Base-by-base conservation (phyloP, 495 filamentous ascomycete genomes). In the Penicillium coffeae region DNA sequence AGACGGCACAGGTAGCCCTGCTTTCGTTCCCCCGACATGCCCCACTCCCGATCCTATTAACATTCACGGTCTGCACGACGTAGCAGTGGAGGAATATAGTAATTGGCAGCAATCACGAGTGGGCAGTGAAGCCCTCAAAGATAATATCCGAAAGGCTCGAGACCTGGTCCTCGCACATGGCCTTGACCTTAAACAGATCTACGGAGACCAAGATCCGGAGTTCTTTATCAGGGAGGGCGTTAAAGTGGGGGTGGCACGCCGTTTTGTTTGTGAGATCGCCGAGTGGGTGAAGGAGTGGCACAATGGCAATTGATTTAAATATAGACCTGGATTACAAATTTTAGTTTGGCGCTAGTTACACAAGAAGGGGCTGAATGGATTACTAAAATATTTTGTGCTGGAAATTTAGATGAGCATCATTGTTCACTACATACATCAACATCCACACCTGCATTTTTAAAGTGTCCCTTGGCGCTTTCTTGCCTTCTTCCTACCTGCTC, bases 381-480 rank as follows among this genome's bases (percentile, higher is more conserved):
- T n/a, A n/a, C n/a, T n/a, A n/a, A n/a, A n/a, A n/a, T n/a, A n/a
- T n/a, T n/a, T n/a, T n/a, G n/a, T n/a, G n/a, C n/a, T n/a, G n/a
- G n/a, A n/a, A n/a, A n/a, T n/a, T n/a, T n/a, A n/a, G n/a, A n/a
- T n/a, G n/a, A n/a, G n/a, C n/a, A n/a, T n/a, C n/a, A 37, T 15
- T 37, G 13, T 37, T 37, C 34, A 37, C n/a, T 14, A 14, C 34
- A 13, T 30, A 40, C 25, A 18, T 50, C 42, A 21, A 43, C 54
- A 9, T 25, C 50, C 16, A 54, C 12, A 38, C 54, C 63, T 42
- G 55, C 54, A 45, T 66, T 42, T 19, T 50, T 38, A 43, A 62
- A 68, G 49, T 65, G 56, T 9, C 58, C 54, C 39, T 46, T 37
- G 9, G 54, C 54, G 47, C 55, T 64, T 21, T 45, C 1, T 14